A percentile compares a stretch with the other conserved stretches of the same genome.
Evolutionary conservation across 371 early-diverging fungal genomes (phyloP).

Genomic region (Thermomucor indicae-seudaticae): DNA sequence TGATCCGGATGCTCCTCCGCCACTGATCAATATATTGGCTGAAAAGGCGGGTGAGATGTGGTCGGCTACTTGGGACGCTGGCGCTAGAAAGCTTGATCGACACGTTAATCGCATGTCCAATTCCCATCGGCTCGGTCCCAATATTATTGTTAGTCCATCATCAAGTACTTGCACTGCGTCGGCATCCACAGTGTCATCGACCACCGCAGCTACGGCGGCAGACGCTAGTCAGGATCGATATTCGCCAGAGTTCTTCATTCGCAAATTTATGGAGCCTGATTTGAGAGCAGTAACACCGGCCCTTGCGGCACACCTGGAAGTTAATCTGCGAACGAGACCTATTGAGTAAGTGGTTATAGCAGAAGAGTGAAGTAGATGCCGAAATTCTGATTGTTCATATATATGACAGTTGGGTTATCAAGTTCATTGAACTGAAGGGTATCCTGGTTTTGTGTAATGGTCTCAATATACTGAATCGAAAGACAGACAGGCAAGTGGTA

Average conservation of each 20-base stretch:
- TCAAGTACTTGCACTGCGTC: not conserved
- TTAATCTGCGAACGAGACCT: constrained; percentile 40
- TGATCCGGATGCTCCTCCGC: constrained; percentile 21
- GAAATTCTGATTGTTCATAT: not conserved
- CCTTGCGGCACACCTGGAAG: constrained; percentile 36
- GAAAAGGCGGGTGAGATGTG: constrained; percentile 46
- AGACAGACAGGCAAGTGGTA: constrained; percentile 34
- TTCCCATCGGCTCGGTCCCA: not conserved
- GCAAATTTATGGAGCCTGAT: constrained; percentile 42
- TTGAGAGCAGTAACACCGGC: constrained; percentile 36
- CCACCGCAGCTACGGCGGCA: constrained; percentile 14
- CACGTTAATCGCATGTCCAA: constrained; percentile 17
- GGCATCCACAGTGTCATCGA: not conserved
- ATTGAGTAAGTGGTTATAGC: constrained; percentile 22
- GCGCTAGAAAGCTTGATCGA: constrained; percentile 35
- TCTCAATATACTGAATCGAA: constrained; percentile 42
- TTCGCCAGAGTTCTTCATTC: constrained; percentile 38
- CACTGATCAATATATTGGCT: constrained; percentile 33
- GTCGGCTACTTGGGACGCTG: constrained; percentile 34
- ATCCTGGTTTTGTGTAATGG: constrained; percentile 54
- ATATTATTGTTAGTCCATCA: not conserved
- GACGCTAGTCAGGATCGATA: constrained; percentile 22
- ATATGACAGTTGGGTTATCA: constrained; percentile 39
- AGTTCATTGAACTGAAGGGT: constrained; percentile 69
- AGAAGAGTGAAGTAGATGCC: not conserved